Evolutionary conservation across 2,329 filamentous ascomycete species (phyloP), one percentile per base, ranked within the genome.

Genomic region (Teratosphaeria nubilosa): DNA sequence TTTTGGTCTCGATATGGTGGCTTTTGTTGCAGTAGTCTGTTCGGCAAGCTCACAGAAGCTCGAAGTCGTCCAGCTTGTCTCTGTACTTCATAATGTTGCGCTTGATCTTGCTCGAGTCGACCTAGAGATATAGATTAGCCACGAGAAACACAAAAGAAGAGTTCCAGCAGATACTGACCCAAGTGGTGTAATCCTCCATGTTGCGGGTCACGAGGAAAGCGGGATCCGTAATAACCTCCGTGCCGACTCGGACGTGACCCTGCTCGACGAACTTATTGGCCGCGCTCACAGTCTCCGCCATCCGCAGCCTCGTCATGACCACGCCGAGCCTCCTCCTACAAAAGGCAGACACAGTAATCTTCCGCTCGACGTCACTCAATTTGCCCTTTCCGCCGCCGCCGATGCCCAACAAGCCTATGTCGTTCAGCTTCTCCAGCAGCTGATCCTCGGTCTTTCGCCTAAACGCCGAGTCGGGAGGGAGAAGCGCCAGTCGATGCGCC

Each of bases 61-160:
- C 92, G 70, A 95, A 97, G 75, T 97, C 92, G 75, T 97, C 92
- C 75, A 96, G 75, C 78, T 95, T 90, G 74, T 96, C 91, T 67
- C 90, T 85, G 73, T 96, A 97, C 75, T 89, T 90, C 83, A 96
- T 86, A 63, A 96, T 95, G 71, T 91, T 94, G 71, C 88, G 83
- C 86, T 95, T 96, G 73, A 97, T 91, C 87, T 96, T 96, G 75
- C 90, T 95, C 60, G 90, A 90, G 68, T 95, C 89, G 10, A 92
- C 87, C 92, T 92, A 97, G 4, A 48, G 41, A 20, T 10, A 20
- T 9, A 2, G 1, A 22, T 48, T 11, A 48, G n/a, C n/a, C 5
- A 4, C 2, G 1, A 22, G 9, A 16, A 48, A 48, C 1, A n/a
- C 16, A n/a, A 48, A n/a, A 22, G 11, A 2, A 22, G 20, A 9